Percentiles rank a stretch among this genome's conserved stretches.
Evolutionary conservation across 192 early-diverging fungal species (phyloP).

Genomic region (Umbelopsis ramanniana): DNA sequence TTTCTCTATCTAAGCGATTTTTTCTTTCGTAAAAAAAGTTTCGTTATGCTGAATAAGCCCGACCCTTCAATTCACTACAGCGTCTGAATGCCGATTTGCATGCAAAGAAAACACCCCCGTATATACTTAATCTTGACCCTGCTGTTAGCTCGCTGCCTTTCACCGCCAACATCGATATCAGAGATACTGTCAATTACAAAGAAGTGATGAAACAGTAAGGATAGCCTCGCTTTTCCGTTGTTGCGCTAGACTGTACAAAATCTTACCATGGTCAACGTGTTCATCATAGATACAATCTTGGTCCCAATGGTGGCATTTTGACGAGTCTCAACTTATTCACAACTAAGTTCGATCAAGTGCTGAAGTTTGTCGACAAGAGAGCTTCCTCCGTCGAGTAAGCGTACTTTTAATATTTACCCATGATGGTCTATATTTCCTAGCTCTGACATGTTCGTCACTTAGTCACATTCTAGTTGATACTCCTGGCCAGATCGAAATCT

Average conservation of each 20-base stretch:
- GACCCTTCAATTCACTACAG: conserved; percentile 41
- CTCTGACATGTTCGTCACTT: not conserved
- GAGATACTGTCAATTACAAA: conserved; percentile 98
- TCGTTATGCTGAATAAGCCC: not conserved
- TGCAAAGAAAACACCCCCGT: conserved; percentile 73
- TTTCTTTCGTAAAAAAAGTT: not conserved
- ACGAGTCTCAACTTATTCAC: conserved; percentile 96
- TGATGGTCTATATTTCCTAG: not conserved
- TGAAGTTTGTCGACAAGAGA: conserved; percentile 84
- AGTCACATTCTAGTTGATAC: conserved; percentile 91
- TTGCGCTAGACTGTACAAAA: too few species aligned
- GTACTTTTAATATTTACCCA: too few species aligned
- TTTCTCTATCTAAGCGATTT: conserved; percentile 2
- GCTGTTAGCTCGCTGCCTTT: conserved; percentile 88
- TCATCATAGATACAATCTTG: conserved; percentile 87
- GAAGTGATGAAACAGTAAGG: conserved; percentile 96
- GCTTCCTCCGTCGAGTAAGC: conserved; percentile 69
- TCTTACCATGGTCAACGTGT: not conserved
- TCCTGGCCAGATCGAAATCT: conserved; percentile 98
- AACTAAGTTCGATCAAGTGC: conserved; percentile 98
- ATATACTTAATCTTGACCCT: conserved; percentile 95
- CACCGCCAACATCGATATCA: conserved; percentile 95
- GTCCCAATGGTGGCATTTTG: conserved; percentile 96
- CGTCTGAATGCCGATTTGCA: conserved; percentile 89
- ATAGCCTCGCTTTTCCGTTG: not conserved